Percentiles rank a stretch among this genome's conserved stretches.
Conservation (phyloP, 192 early-diverging fungal genomes). For the Rhizoclosmatium globosum region DNA sequence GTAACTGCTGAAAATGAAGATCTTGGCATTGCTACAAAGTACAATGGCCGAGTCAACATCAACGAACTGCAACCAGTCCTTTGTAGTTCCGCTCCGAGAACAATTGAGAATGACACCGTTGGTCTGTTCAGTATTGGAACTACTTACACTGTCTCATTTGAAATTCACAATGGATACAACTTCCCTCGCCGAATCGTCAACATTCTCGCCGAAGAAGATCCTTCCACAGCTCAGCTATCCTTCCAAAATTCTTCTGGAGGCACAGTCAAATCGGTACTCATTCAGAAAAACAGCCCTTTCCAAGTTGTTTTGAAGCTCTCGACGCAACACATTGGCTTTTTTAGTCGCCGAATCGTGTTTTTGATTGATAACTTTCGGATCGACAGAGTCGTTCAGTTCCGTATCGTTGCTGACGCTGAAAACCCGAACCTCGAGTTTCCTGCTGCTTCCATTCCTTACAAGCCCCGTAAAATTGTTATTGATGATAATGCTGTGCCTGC, state of each 20-base stretch:
- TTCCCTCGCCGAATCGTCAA: not conserved
- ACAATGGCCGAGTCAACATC: slow-evolving; percentile 8
- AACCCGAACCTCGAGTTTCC: not conserved
- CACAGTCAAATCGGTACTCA: not conserved
- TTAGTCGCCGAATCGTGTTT: slow-evolving; percentile 16
- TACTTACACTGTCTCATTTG: not conserved
- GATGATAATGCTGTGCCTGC: not conserved
- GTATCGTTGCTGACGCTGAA: slow-evolving; percentile 6
- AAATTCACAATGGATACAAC: slow-evolving; percentile 21
- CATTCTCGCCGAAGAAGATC: slow-evolving; percentile 1
- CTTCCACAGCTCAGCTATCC: not conserved
- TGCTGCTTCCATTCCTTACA: slow-evolving; percentile 9
- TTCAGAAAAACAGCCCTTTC: not conserved
- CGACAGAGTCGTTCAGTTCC: not conserved
- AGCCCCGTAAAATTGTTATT: not conserved
- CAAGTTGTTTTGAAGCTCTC: not conserved
- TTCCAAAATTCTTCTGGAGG: not conserved
- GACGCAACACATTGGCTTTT: slow-evolving; percentile 8
- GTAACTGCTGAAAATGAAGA: not conserved
- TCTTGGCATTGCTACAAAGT: not conserved
- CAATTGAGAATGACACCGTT: slow-evolving; percentile 1
- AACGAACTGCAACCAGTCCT: slow-evolving; percentile 6
- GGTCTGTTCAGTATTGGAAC: slow-evolving; percentile 1
- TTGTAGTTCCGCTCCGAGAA: not conserved
- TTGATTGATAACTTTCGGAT: slow-evolving; percentile 5